phyloP scores from a whole-genome alignment of 2,329 filamentous ascomycete species.

The Aspergillus glaucus region DNA sequence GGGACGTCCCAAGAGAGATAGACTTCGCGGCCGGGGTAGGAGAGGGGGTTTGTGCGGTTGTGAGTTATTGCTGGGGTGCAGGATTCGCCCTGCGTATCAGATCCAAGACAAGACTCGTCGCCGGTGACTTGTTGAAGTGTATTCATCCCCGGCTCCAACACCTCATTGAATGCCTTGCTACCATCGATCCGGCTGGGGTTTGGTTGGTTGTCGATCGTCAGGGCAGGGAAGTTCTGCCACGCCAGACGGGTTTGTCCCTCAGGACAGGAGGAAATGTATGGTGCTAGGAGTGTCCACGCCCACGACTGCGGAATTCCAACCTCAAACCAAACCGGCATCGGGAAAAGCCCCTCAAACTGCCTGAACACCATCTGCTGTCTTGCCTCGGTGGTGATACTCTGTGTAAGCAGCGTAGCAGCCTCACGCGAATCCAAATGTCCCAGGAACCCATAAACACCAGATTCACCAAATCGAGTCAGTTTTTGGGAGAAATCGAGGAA shows the following conservation, averaged over 20 bases:
- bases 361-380: conserved; percentile 81
- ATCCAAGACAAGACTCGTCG: conserved; percentile 52
- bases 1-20: conserved; percentile 67
- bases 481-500: conserved; percentile 81
- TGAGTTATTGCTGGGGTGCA: conserved; percentile 61
- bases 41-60: conserved; percentile 65
- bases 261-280: conserved; percentile 73
- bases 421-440: conserved; percentile 70
- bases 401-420: conserved; percentile 66
- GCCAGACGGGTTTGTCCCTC: conserved; percentile 64
- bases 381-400: conserved; percentile 71
- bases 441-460: conserved; percentile 74
- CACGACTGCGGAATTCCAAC: conserved; percentile 75
- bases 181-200: conserved; percentile 64
- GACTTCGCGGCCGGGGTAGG: conserved; percentile 66
- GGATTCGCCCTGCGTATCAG: conserved; percentile 40
- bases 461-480: conserved; percentile 71
- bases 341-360: conserved; percentile 71
- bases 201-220: conserved; percentile 68
- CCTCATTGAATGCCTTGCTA: conserved; percentile 58
- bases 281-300: conserved; percentile 75
- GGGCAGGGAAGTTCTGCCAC: conserved; percentile 77
- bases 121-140: conserved; percentile 31
- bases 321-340: conserved; percentile 79
- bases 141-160: conserved; percentile 36